Base-by-base conservation (phyloP, 371 early-diverging fungal species). In the Sporodiniella umbellata region DNA sequence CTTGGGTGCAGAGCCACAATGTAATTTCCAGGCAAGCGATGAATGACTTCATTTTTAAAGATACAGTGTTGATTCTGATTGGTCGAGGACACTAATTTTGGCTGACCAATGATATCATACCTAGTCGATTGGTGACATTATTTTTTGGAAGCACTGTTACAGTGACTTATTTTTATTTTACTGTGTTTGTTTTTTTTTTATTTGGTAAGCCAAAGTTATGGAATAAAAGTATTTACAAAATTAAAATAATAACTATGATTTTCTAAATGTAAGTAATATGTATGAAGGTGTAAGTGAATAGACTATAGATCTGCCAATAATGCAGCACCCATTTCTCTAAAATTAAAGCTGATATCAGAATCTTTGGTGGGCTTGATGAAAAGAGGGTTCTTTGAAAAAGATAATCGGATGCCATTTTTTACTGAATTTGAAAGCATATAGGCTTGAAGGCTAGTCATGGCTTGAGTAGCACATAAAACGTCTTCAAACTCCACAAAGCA, bases 361-460 rank as follows among this genome's bases (percentile, higher is more conserved):
- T 42, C 31, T 22, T 30, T 35, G 35, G 35, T 35, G 35, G 35
- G 40, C 45, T 40, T 22, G 35, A 35, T 35, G 15, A 35, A 35
- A 93, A 94, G 76, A 18, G 96, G 95, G 66, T 96, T 96, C 79
- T 96, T 96, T 55, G 92, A 93, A 67, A 84, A 95, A 45, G 89
- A 88, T 23, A 96, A 81, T 14, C 96, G 86, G 53, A 96, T 93
- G 14, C 95, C 95, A 23, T 93, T 90, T 66, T 91, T 93, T 19
- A 87, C 82, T 11, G 93, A 92, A 73, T 87, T 93, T 53, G 85
- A 76, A 37, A 95, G 68, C 24, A 78, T 83, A 37, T 68, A 69
- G 39, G 95, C 96, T 53, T 93, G 83, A 31, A 92, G 77, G 24
- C 90, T 84, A 38, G 77, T 76, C 63, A 96, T 74, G 2, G 95